Conservation (phyloP, 2,329 filamentous ascomycete species). For the Trichophyton schoenleinii region DNA sequence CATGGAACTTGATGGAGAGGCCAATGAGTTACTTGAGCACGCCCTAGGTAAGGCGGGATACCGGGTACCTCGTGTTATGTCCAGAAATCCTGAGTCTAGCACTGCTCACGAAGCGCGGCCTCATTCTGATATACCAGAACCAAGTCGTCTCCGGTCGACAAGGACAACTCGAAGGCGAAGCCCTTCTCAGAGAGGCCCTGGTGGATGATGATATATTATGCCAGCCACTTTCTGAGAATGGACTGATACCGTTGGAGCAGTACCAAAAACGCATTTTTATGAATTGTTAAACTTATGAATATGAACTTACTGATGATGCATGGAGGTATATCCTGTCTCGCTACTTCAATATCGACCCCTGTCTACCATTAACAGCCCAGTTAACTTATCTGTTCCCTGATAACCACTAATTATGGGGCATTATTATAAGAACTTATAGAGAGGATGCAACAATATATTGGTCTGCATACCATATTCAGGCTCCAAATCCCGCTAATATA, state of each 20-base stretch:
- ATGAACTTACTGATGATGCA: background rate
- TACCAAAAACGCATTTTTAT: background rate
- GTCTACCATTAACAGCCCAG: background rate
- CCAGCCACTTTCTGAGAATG: background rate
- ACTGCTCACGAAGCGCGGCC: background rate
- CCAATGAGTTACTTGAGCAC: constrained; percentile 29
- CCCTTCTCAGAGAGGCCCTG: constrained; percentile 6
- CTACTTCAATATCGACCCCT: background rate
- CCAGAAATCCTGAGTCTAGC: background rate
- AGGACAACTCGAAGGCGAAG: constrained; percentile 9
- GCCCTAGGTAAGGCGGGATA: constrained; percentile 22
- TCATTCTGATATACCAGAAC: constrained; percentile 5
- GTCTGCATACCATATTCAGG: background rate
- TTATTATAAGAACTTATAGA: background rate
- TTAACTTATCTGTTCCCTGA: background rate
- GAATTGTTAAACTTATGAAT: background rate
- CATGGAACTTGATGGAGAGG: constrained; percentile 34
- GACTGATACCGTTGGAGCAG: background rate
- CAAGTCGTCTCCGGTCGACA: constrained; percentile 7
- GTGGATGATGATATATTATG: constrained; percentile 2
- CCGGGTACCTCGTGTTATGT: background rate
- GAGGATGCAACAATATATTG: background rate
- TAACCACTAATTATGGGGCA: background rate
- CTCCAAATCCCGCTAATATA: background rate
- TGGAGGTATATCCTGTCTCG: background rate